Base-by-base conservation (phyloP, 306 rosid species). In the Senna tora region DNA sequence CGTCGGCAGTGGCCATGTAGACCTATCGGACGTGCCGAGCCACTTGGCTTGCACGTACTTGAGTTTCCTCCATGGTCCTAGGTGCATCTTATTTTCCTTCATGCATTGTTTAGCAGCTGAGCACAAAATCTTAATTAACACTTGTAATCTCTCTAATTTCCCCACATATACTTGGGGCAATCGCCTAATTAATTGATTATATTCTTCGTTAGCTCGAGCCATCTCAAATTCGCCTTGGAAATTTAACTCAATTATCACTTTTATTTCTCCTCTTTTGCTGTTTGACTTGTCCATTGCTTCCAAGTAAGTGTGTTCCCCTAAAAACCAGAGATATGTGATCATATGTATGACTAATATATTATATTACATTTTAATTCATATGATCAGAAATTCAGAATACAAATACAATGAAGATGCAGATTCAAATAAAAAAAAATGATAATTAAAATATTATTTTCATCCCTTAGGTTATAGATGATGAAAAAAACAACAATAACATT, bases 1-100 rank as follows among this genome's bases (percentile, higher is more conserved):
- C 19, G 79, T n/a, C 9, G 83, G 21, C n/a, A 81, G 73, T 50
- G 83, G 52, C 5, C 30, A 3, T 1, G 65, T 45, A 3, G 89
- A 82, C 28, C 74, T 64, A 56, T 85, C 84, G 32, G 83, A 77
- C 0, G 80, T 76, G 32, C 93, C 90, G 14, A 79, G 76, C 98
- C 98, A 93, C 81, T 93, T 93, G 10, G 97, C 89, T 67, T 77
- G 88, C 98, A 93, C 84, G 85, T 93, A 93, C 70, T 84, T 84
- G 13, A 82, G 89, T 79, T 84, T 93, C 75, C 98, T 87, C 98
- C 97, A 93, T 34, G 98, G 98, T 0, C 82, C 91, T 58, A 93
- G 72, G 69, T 90, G 93, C 92, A 93, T 87, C 32, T 90, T 90
- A 83, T 88, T 90, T 73, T 93, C 96, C 86, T 87, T 88, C 97